A percentile compares a stretch with the other conserved stretches of the same genome.
These are phyloP conservation scores for Pyronema omphalodes DNA, from an alignment of 495 filamentous ascomycete species.

Conservation along the genomic window DNA sequence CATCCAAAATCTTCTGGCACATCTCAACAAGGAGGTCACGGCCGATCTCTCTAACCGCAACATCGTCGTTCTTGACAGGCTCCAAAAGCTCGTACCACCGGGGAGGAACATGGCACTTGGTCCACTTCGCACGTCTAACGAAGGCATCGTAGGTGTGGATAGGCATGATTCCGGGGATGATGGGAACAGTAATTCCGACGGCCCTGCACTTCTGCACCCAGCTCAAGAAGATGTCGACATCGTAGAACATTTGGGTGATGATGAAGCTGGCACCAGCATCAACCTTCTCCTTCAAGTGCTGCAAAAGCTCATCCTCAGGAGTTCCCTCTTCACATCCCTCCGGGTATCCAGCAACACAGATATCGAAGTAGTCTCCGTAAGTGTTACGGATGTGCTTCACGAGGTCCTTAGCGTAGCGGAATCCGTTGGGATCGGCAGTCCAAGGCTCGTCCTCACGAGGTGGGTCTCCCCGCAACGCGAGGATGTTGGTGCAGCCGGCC, in stretches of 20 bases:
- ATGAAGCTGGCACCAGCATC: conserved; percentile 88
- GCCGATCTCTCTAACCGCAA: conserved; percentile 75
- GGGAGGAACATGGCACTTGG: conserved; percentile 61
- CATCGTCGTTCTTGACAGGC: conserved; percentile 91
- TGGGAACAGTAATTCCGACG: conserved; percentile 70
- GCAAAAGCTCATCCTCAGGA: conserved; percentile 64
- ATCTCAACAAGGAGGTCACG: conserved; percentile 80
- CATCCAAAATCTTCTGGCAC: conserved; percentile 63
- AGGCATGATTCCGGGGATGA: conserved; percentile 97
- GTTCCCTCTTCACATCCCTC: conserved; percentile 88
- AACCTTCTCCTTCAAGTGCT: conserved; percentile 94
- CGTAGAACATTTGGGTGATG: conserved; percentile 99
- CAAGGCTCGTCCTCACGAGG: conserved; percentile 88
- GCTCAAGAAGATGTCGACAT: conserved; percentile 76
- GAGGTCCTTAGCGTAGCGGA: conserved; percentile 82
- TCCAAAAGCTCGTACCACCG: conserved; percentile 68
- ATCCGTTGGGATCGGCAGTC: conserved; percentile 68
- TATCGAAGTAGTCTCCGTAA: conserved; percentile 93
- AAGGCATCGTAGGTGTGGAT: conserved; percentile 91
- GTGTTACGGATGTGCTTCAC: conserved; percentile 77
- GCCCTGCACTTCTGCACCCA: conserved; percentile 78
- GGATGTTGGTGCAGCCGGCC: conserved; percentile 91
- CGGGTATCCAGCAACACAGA: conserved; percentile 93
- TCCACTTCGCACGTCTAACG: conserved; percentile 72
- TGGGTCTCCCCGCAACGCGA: conserved; percentile 87